Conservation (phyloP, 306 rosid genomes). For the Betula pendula region DNA sequence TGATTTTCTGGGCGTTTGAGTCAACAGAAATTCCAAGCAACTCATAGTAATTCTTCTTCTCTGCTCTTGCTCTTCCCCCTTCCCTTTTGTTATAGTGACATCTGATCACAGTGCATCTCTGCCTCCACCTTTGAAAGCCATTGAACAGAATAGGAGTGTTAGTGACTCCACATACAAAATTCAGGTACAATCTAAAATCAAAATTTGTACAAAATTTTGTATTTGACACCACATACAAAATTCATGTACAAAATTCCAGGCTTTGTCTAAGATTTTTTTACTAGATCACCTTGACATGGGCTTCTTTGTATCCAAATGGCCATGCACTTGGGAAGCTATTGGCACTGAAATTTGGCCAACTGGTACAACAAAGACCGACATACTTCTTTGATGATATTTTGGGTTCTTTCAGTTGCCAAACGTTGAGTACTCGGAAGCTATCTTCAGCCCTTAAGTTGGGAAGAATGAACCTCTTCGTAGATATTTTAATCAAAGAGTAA, state of each 20-base stretch:
- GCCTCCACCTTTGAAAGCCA: constrained; percentile 38
- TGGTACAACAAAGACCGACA: constrained; percentile 38
- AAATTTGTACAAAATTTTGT: too few species aligned
- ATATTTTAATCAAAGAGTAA: not conserved
- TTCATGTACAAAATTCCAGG: not conserved
- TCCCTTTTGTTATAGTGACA: constrained; percentile 39
- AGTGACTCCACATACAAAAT: not conserved
- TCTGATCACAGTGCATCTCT: constrained; percentile 35
- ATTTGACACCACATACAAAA: not conserved
- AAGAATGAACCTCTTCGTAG: not conserved
- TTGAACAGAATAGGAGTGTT: not conserved
- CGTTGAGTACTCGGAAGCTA: not conserved
- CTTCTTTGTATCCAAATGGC: constrained; percentile 30
- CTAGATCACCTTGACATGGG: constrained; percentile 55
- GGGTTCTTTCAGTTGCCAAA: not conserved
- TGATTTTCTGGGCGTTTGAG: constrained; percentile 55
- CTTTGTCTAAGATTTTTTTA: too few species aligned
- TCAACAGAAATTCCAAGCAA: constrained; percentile 66
- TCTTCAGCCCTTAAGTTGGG: not conserved
- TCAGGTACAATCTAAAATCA: not conserved
- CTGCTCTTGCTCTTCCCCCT: constrained; percentile 26
- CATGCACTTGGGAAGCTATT: constrained; percentile 35
- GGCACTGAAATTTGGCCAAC: constrained; percentile 30
- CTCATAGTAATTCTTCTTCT: constrained; percentile 58
- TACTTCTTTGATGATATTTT: constrained; percentile 16